Evolutionary conservation across 1,284 basidiomycete genomes (phyloP), one percentile per base, ranked within the genome.

Genomic region (Trametes sp.): DNA sequence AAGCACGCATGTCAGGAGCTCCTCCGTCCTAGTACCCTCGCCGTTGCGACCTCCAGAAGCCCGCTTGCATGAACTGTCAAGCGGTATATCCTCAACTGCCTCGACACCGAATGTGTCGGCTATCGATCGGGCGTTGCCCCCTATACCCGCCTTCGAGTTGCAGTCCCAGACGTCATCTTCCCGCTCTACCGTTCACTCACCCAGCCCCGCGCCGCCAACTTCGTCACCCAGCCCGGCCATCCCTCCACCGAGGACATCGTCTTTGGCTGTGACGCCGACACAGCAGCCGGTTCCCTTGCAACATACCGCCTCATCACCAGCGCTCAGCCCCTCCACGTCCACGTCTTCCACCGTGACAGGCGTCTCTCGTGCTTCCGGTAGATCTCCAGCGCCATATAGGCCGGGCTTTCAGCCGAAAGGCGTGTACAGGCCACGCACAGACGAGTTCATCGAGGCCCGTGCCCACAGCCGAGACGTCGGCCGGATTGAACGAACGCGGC

Each of bases 321-420:
- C 69, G 14, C 64, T 72, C 28, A 66, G 72, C 1, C 66, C 73
- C n/a, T 73, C 75, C 0, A 69, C 75, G 4, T 70, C 75, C 1
- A 61, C 70, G 38, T 67, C 73, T 7, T 64, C 72, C 16, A 31
- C 63, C 5, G 44, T 67, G 4, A 44, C 73, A 54, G 44, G 70
- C 57, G 45, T 71, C 57, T 49, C 69, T 46, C 59, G 68, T 31
- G 65, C 58, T 6, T 63, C 66, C 1, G 54, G 57, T 11, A 80
- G 80, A 10, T 69, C 75, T 16, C 62, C 75, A 7, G 83, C 87
- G 3, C 90, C 88, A 1, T 94, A 94, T 73, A 86, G 89, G 51
- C 86, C 91, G 9, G 92, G 92, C 0, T 94, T 94, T 73, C 93
- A 95, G 73, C 93, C 93, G 1, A 88, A 85, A 65, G 92, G 92